A percentile compares a stretch with the other conserved stretches of the same genome.
phyloP scores from a whole-genome alignment of 2,329 filamentous ascomycete species.

The Shiraia sp. region DNA sequence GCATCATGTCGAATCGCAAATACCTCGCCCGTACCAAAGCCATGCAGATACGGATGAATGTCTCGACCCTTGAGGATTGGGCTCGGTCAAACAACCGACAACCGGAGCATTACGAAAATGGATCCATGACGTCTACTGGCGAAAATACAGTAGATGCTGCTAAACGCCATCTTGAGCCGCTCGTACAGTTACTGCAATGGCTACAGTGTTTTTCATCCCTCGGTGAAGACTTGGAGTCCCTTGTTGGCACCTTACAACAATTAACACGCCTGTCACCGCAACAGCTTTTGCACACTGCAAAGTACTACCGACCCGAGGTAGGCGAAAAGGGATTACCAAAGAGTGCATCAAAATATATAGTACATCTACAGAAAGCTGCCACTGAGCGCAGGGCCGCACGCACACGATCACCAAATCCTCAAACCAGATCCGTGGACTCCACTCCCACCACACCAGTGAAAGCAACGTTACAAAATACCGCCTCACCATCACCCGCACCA shows the following conservation, averaged over 20 bases:
- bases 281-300: conserved; percentile 88
- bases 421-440: conserved; percentile 40
- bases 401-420: conserved; percentile 35
- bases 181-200: conserved; percentile 96
- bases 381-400: conserved; percentile 50
- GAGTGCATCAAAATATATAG: conserved; percentile 82
- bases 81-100: conserved; percentile 89
- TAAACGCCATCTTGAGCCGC: conserved; percentile 80
- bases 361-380: conserved; percentile 77
- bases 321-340: conserved; percentile 92
- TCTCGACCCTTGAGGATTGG: conserved; percentile 95
- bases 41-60: conserved; percentile 99
- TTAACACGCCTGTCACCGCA: conserved; percentile 81
- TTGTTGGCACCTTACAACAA: conserved; percentile 87
- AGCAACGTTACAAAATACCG: conserved; percentile 23
- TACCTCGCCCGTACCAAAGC: conserved; percentile 96
- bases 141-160: conserved; percentile 86
- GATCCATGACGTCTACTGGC: conserved; percentile 80
- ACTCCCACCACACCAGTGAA: conserved; percentile 39
- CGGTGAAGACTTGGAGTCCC: conserved; percentile 83
- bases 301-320: conserved; percentile 92
- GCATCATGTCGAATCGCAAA: conserved; percentile 93
- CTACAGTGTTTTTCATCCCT: conserved; percentile 96
- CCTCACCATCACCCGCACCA: conserved; percentile 38
- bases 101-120: conserved; percentile 93